phyloP scores from a whole-genome alignment of 2,329 filamentous ascomycete species.

The Colletotrichum theobromicola region DNA sequence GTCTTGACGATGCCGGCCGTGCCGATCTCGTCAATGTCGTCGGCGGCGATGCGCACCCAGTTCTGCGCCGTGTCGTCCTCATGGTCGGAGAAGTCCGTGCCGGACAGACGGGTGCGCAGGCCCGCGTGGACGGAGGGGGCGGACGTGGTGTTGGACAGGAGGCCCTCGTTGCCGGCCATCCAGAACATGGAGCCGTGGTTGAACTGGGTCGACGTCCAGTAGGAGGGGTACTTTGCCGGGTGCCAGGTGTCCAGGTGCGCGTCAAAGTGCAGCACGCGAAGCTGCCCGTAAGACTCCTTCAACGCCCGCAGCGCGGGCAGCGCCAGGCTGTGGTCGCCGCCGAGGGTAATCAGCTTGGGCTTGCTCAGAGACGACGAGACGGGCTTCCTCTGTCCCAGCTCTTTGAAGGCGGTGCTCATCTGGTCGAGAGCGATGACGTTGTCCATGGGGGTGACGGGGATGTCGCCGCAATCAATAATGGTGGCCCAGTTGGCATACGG shows the following conservation, averaged over 20 bases:
- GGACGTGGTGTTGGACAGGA: conserved; percentile 74
- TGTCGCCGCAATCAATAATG: conserved; percentile 89
- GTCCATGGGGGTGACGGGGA: conserved; percentile 86
- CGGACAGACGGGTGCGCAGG: conserved; percentile 76
- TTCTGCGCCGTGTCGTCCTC: conserved; percentile 77
- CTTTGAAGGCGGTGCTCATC: conserved; percentile 81
- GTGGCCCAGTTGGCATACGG: conserved; percentile 81
- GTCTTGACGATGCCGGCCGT: conserved; percentile 70
- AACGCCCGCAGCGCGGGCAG: conserved; percentile 73
- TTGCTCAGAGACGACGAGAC: conserved; percentile 35
- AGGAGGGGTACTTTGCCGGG: conserved; percentile 77
- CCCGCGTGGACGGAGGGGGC: conserved; percentile 83
- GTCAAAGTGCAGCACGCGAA: conserved; percentile 79
- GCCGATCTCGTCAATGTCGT: conserved; percentile 87
- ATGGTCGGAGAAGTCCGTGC: conserved; percentile 69
- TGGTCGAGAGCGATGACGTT: conserved; percentile 81
- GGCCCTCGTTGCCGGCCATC: conserved; percentile 80
- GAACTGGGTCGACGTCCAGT: conserved; percentile 76
- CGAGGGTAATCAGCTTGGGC: conserved; percentile 70
- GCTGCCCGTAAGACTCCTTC: conserved; percentile 62
- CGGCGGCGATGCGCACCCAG: conserved; percentile 80
- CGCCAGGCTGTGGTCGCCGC: conserved; percentile 75
- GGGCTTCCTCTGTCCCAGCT: conserved; percentile 59
- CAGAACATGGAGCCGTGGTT: conserved; percentile 94
- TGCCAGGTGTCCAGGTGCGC: conserved; percentile 86